Conservation (phyloP, 2,329 filamentous ascomycete genomes). For the Sarocladium oryzae region DNA sequence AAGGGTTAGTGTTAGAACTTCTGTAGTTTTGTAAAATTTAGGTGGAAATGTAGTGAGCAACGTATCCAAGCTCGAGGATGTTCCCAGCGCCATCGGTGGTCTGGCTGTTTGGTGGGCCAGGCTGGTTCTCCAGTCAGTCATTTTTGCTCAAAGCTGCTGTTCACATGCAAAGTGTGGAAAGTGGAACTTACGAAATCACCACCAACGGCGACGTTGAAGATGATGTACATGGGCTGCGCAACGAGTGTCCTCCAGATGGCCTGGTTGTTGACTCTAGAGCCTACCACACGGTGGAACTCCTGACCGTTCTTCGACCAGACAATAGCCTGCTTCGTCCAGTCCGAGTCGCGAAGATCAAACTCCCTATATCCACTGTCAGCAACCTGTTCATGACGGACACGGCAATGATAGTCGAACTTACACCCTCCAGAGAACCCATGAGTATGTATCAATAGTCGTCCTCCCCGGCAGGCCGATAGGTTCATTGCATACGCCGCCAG, state of each 20-base stretch:
- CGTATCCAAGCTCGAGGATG: slow-evolving; percentile 47
- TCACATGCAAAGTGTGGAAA: background rate
- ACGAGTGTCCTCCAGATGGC: slow-evolving; percentile 43
- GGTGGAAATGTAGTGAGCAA: slow-evolving; percentile 33
- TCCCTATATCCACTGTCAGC: slow-evolving; percentile 16
- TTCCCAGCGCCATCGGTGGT: slow-evolving; percentile 39
- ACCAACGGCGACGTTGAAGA: slow-evolving; percentile 51
- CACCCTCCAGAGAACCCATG: slow-evolving; percentile 44
- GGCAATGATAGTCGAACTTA: too few relatives aligned
- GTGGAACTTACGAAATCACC: slow-evolving; percentile 41
- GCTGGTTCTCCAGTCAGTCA: slow-evolving; percentile 25
- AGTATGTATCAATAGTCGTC: slow-evolving; percentile 29
- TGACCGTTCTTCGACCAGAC: slow-evolving; percentile 42
- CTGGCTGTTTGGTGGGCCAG: slow-evolving; percentile 39
- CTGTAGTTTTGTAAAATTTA: too few relatives aligned
- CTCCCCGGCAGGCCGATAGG: slow-evolving; percentile 33
- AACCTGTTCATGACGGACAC: too few relatives aligned
- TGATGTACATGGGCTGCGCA: slow-evolving; percentile 43
- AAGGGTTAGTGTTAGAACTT: too few relatives aligned
- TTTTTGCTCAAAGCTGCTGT: too few relatives aligned
- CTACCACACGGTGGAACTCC: slow-evolving; percentile 37
- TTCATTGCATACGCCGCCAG: slow-evolving; percentile 46
- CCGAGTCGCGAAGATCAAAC: slow-evolving; percentile 39
- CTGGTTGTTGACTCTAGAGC: slow-evolving; percentile 36
- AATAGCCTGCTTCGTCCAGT: slow-evolving; percentile 43